Evolutionary conservation across 2,329 filamentous ascomycete species (phyloP).

Genomic region (Paecilomyces sp.): DNA sequence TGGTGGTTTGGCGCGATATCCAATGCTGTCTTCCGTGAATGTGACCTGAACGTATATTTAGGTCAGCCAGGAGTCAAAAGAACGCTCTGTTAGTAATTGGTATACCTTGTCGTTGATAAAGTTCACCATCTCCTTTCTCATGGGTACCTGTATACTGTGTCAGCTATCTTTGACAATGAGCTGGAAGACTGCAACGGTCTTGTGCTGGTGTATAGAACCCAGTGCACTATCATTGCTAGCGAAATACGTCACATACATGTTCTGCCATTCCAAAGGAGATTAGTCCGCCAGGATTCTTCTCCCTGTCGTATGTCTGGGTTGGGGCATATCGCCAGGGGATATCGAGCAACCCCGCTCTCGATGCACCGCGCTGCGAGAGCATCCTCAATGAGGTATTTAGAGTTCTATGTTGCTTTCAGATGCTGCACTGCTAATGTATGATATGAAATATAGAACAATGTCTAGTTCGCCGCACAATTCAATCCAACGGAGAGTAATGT

Average conservation of each 20-base stretch:
- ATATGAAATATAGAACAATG: too few relatives aligned
- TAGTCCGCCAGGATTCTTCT: conserved; percentile 22
- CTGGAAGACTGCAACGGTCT: neutral
- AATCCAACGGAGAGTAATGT: too few relatives aligned
- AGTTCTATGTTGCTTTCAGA: neutral
- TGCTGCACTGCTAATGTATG: neutral
- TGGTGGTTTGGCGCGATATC: conserved; percentile 34
- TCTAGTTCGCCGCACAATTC: too few relatives aligned
- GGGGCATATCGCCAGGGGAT: conserved; percentile 22
- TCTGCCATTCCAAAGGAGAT: conserved; percentile 31
- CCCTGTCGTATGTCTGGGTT: conserved; percentile 17
- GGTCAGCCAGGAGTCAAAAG: neutral
- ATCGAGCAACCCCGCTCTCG: conserved; percentile 13
- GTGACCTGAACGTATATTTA: conserved; percentile 14
- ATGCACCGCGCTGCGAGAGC: conserved; percentile 20
- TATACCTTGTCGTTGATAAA: conserved; percentile 32
- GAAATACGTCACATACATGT: conserved; percentile 18
- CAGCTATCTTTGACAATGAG: neutral
- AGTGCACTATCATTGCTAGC: neutral
- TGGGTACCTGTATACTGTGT: conserved; percentile 19
- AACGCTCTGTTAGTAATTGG: neutral
- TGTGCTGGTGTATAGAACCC: neutral
- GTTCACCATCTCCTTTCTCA: conserved; percentile 30
- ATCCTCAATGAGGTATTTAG: conserved; percentile 8
- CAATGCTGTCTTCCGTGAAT: conserved; percentile 26